These are phyloP conservation scores for Talaromyces funiculosus DNA, from an alignment of 2,329 filamentous ascomycete genomes.

Conservation along the genomic window DNA sequence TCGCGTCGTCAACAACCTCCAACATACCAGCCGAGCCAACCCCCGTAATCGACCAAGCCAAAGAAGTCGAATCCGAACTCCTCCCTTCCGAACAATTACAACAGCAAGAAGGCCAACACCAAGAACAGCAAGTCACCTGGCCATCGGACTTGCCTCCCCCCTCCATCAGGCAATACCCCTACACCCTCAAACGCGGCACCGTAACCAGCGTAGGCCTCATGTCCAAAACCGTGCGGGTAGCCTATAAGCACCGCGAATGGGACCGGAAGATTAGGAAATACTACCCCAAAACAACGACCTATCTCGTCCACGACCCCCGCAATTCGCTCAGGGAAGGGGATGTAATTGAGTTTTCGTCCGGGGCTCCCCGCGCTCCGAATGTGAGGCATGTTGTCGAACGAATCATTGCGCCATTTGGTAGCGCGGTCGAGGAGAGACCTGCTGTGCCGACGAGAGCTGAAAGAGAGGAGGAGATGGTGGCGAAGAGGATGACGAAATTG, in stretches of 20 bases:
- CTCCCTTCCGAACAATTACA: background rate
- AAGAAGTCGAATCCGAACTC: background rate
- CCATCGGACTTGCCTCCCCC: slow-evolving; percentile 9
- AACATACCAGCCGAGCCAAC: background rate
- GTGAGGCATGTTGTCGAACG: slow-evolving; percentile 40
- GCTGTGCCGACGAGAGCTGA: slow-evolving; percentile 31
- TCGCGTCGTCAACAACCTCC: background rate
- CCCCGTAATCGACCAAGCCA: background rate
- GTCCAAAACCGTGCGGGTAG: slow-evolving; percentile 37
- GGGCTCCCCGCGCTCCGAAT: slow-evolving; percentile 31
- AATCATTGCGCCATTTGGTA: slow-evolving; percentile 38
- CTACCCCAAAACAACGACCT: slow-evolving; percentile 31
- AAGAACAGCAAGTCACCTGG: background rate
- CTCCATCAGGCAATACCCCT: slow-evolving; percentile 33
- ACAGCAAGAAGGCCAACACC: too few species aligned
- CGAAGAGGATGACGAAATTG: slow-evolving; percentile 29
- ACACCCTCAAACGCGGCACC: slow-evolving; percentile 32
- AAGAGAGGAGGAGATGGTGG: slow-evolving; percentile 26
- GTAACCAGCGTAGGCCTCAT: slow-evolving; percentile 38
- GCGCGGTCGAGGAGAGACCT: slow-evolving; percentile 31
- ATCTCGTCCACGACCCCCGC: slow-evolving; percentile 35
- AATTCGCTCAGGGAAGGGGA: slow-evolving; percentile 41
- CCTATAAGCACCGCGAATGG: slow-evolving; percentile 29
- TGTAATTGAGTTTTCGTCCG: slow-evolving; percentile 41
- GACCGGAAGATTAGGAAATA: slow-evolving; percentile 34